Percentiles rank a stretch among this genome's conserved stretches.
These are phyloP conservation scores for Apiotrichum domesticum DNA, from an alignment of 1,284 basidiomycete genomes.

Conservation along the genomic window DNA sequence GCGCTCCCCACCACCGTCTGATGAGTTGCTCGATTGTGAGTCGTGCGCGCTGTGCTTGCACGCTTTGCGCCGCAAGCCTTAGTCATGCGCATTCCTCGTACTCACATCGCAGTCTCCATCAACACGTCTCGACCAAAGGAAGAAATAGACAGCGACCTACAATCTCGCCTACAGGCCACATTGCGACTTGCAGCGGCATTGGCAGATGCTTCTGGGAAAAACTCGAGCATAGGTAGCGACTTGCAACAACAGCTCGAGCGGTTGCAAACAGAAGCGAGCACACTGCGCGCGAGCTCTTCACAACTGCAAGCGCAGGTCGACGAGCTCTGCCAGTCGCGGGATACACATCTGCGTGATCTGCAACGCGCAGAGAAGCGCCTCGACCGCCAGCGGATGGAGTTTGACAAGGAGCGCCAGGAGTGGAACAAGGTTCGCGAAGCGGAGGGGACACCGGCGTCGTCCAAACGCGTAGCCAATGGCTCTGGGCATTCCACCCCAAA, in stretches of 20 bases:
- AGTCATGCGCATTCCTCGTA: neutral
- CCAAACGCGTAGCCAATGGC: constrained; percentile 53
- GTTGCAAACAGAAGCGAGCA: constrained; percentile 36
- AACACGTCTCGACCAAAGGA: constrained; percentile 21
- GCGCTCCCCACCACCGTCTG: constrained; percentile 5
- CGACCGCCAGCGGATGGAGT: constrained; percentile 64
- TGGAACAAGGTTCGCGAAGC: constrained; percentile 32
- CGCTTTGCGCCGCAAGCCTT: no score
- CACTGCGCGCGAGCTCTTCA: constrained; percentile 51
- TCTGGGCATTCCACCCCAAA: constrained; percentile 52
- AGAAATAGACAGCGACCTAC: constrained; percentile 31
- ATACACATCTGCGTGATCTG: constrained; percentile 57
- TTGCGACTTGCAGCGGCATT: constrained; percentile 29
- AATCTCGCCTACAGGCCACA: constrained; percentile 30
- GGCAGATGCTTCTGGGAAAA: constrained; percentile 14
- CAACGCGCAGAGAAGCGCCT: constrained; percentile 61
- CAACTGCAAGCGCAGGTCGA: constrained; percentile 57
- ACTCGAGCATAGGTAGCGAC: constrained; percentile 1
- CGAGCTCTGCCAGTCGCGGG: constrained; percentile 55
- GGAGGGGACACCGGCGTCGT: constrained; percentile 15
- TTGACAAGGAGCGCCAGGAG: constrained; percentile 51
- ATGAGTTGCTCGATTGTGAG: constrained; percentile 17
- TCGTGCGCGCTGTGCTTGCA: neutral
- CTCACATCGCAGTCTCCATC: constrained; percentile 19
- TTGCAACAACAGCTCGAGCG: constrained; percentile 13